Percentiles rank a stretch among this genome's conserved stretches.
These are phyloP conservation scores for Erucastrum elatum DNA, from an alignment of 345 rosid species.

Conservation along the genomic window DNA sequence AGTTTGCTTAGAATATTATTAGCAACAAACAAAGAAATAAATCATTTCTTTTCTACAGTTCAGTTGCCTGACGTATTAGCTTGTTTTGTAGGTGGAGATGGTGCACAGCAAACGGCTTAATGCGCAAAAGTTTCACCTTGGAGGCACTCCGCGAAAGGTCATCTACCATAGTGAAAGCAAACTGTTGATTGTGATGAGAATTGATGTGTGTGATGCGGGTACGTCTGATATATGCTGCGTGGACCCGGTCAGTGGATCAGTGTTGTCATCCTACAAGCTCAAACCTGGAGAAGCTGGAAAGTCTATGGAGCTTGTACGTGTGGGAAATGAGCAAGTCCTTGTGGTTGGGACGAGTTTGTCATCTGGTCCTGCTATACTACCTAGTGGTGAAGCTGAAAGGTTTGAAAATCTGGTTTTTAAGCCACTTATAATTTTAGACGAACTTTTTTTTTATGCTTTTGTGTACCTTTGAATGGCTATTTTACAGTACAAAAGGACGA, in stretches of 20 bases:
- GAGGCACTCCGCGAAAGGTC: slow-evolving; percentile 93
- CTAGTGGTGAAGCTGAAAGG: slow-evolving; percentile 99
- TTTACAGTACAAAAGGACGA: slow-evolving; percentile 87
- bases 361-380: slow-evolving; percentile 91
- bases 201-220: slow-evolving; percentile 65
- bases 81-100: slow-evolving; percentile 84
- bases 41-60: slow-evolving; percentile 16
- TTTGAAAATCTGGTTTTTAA: slow-evolving; percentile 21
- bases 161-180: slow-evolving; percentile 86
- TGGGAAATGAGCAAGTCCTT: slow-evolving; percentile 79
- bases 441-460: no score
- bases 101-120: slow-evolving; percentile 83
- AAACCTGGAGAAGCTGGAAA: slow-evolving; percentile 85
- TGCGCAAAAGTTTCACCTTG: slow-evolving; percentile 91
- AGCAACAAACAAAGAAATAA: neutral
- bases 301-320: slow-evolving; percentile 86
- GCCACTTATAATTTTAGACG: neutral
- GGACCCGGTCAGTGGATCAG: slow-evolving; percentile 79
- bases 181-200: slow-evolving; percentile 90
- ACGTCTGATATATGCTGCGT: slow-evolving; percentile 85
- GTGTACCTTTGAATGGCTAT: slow-evolving; percentile 27
- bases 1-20: slow-evolving; percentile 1
- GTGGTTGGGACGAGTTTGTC: slow-evolving; percentile 89
- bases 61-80: slow-evolving; percentile 24
- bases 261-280: slow-evolving; percentile 68